Conservation (phyloP, 2,329 filamentous ascomycete genomes). For the Elsinoe perseae region DNA sequence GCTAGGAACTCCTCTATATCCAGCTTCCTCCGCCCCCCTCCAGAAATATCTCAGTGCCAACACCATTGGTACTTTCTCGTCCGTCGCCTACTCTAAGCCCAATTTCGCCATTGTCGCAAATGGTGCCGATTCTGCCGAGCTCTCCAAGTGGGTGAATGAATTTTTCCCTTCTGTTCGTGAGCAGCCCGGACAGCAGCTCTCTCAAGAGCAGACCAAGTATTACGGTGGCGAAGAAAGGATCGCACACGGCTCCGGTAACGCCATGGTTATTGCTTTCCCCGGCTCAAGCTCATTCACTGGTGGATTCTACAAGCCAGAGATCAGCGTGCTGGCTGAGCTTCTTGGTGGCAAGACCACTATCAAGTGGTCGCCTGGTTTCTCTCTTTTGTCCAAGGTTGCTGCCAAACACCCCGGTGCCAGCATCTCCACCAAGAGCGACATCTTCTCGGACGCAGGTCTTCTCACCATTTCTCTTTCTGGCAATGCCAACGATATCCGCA, state of each 20-base stretch:
- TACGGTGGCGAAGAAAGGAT: constrained; percentile 91
- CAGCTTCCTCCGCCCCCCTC: constrained; percentile 62
- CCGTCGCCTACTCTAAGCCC: constrained; percentile 73
- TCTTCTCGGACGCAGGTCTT: constrained; percentile 92
- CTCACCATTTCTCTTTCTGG: constrained; percentile 76
- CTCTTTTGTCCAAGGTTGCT: constrained; percentile 73
- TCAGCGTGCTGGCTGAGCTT: constrained; percentile 76
- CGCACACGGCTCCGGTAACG: constrained; percentile 67
- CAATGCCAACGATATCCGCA: constrained; percentile 61
- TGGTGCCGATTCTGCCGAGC: constrained; percentile 65
- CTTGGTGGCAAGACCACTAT: constrained; percentile 85
- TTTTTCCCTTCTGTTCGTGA: constrained; percentile 73
- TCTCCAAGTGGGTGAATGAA: constrained; percentile 84
- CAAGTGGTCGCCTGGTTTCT: constrained; percentile 95
- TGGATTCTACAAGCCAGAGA: constrained; percentile 77
- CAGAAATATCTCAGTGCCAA: constrained; percentile 74
- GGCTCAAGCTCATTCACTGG: constrained; percentile 69
- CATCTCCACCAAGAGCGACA: constrained; percentile 66
- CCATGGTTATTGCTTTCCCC: constrained; percentile 85
- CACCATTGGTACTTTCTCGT: constrained; percentile 66
- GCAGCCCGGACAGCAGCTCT: constrained; percentile 45
- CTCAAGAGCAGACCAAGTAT: constrained; percentile 69
- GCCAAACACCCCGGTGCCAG: constrained; percentile 57
- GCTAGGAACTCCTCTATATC: constrained; percentile 71
- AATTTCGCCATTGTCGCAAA: constrained; percentile 91